These are phyloP conservation scores for Mastigamoeba balamuthi DNA, from an alignment of 78 protist species.

Conservation along the genomic window DNA sequence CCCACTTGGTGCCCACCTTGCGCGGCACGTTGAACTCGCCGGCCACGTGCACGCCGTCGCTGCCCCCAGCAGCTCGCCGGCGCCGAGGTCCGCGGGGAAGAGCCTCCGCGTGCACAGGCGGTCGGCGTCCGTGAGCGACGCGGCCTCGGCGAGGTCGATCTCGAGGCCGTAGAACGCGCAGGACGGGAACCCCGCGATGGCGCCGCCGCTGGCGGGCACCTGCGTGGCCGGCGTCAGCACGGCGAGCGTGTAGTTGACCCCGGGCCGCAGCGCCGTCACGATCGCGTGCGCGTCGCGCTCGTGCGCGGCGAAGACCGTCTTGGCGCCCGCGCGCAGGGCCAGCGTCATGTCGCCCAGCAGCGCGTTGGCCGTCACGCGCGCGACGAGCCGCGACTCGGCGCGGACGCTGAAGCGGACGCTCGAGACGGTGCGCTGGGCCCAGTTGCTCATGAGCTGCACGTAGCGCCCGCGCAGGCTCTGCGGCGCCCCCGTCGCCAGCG, in stretches of 20 bases:
- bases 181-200: slow-evolving; percentile 5
- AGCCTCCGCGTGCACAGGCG: neutral
- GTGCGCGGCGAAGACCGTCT: slow-evolving; percentile 6
- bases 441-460: no score
- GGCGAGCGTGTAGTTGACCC: slow-evolving; percentile 1
- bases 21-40: slow-evolving; percentile 16
- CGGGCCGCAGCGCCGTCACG: neutral
- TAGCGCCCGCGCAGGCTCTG: no score
- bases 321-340: no score
- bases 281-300: slow-evolving; percentile 7
- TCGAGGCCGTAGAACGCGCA: no score
- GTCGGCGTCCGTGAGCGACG: neutral
- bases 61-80: slow-evolving; percentile 13
- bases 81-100: slow-evolving; percentile 6
- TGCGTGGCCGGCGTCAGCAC: neutral
- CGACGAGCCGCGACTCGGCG: no score
- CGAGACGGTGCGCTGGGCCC: no score
- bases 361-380: no score
- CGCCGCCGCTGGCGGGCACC: neutral
- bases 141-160: no score
- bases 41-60: slow-evolving; percentile 4
- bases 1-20: neutral
- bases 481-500: no score
- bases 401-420: no score
- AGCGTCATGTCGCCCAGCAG: no score